Conservation (phyloP, 805 yeast species). For the Maudiozyma bulderi region DNA sequence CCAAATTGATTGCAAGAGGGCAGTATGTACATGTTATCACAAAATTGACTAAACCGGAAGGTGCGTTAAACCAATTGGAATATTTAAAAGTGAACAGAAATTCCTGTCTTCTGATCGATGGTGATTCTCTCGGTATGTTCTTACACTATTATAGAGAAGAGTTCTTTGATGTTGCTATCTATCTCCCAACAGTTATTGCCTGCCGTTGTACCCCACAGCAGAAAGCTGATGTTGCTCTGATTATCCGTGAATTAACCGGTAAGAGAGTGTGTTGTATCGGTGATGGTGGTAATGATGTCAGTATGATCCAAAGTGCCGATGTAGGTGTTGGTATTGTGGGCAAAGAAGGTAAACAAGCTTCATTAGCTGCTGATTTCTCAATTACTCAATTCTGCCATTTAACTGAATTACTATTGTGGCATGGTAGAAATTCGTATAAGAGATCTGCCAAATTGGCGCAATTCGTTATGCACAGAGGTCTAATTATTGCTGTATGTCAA, state of each 20-base stretch:
- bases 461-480: constrained; percentile 93
- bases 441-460: constrained; percentile 92
- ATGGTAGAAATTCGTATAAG: constrained; percentile 94
- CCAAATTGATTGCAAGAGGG: constrained; percentile 85
- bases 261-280: constrained; percentile 96
- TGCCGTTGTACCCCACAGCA: constrained; percentile 99
- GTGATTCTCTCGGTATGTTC: constrained; percentile 73
- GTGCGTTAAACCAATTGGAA: constrained; percentile 70
- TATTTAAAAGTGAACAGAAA: constrained; percentile 48
- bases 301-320: constrained; percentile 98
- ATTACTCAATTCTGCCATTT: constrained; percentile 84
- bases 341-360: constrained; percentile 96
- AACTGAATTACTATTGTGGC: constrained; percentile 86
- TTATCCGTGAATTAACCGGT: constrained; percentile 70
- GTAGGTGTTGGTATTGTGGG: constrained; percentile 99
- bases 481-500: constrained; percentile 88
- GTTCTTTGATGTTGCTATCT: constrained; percentile 68
- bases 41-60: constrained; percentile 44
- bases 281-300: constrained; percentile 98
- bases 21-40: constrained; percentile 86
- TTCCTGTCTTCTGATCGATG: constrained; percentile 78
- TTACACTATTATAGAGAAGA: constrained; percentile 55
- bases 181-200: constrained; percentile 90
- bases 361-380: constrained; percentile 93
- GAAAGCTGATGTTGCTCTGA: constrained; percentile 85